Conservation (phyloP, 257 asterid genomes). For the Petrea volubilis region DNA sequence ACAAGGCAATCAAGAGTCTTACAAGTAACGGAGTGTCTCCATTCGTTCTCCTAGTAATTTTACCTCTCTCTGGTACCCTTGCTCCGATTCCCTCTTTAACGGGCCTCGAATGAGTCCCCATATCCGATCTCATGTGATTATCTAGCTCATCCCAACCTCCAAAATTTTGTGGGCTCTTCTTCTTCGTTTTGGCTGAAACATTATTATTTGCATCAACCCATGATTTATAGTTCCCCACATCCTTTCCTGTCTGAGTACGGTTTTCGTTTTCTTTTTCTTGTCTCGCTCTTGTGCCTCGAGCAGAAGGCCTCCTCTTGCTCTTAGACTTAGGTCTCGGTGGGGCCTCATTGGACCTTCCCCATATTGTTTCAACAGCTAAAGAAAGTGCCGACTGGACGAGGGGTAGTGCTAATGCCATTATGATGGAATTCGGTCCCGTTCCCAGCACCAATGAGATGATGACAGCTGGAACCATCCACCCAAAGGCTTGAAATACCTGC, state of each 20-base stretch:
- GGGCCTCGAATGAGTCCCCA: constrained; percentile 23
- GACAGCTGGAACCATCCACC: constrained; percentile 88
- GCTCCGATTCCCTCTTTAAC: constrained; percentile 17
- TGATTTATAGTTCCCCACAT: constrained; percentile 43
- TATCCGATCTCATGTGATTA: constrained; percentile 32
- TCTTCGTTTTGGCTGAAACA: constrained; percentile 29
- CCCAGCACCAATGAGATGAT: constrained; percentile 55
- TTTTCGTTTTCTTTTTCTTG: constrained; percentile 38
- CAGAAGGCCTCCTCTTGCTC: constrained; percentile 42
- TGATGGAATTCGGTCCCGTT: constrained; percentile 49
- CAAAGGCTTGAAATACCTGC: constrained; percentile 71
- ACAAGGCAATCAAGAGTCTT: constrained; percentile 57
- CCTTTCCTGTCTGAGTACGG: constrained; percentile 32
- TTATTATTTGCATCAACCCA: constrained; percentile 47
- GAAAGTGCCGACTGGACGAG: constrained; percentile 76
- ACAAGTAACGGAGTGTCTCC: constrained; percentile 47
- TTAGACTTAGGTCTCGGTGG: constrained; percentile 41
- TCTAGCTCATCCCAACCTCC: constrained; percentile 98
- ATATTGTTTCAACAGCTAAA: constrained; percentile 47
- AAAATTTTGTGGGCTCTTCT: constrained; percentile 30
- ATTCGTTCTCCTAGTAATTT: constrained; percentile 51
- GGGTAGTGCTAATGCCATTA: constrained; percentile 81
- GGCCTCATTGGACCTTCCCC: constrained; percentile 43
- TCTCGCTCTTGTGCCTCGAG: constrained; percentile 35
- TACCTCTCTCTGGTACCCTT: constrained; percentile 28